Base-by-base conservation (phyloP, 73 alveolate species). In the Paramecium caudatum region DNA sequence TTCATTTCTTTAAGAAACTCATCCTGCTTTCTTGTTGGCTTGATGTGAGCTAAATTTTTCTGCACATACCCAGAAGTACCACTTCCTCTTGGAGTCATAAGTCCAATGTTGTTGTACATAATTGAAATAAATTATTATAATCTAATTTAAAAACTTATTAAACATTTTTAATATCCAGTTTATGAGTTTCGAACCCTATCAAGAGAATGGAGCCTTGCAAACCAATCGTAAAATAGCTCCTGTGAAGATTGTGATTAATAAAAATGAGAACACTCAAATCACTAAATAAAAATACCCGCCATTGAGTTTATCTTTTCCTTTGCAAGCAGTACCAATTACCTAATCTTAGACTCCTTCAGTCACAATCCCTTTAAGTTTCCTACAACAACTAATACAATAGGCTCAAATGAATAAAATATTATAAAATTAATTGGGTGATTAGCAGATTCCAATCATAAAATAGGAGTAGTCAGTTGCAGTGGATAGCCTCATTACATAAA, bases 51-150 rank as follows among this genome's bases (percentile, higher is more conserved):
- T 39, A 95, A 93, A 83, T 95, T 96, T 80, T 95, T 88, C 91
- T 97, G 97, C 10, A 97, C 96, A 82, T 96, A 97, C 10, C 99
- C 99, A 90, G 97, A 95, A 36, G 99, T 97, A 3, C 99, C 99
- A 23, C 98, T 91, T n/a, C 99, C 99, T 82, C 98, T 82, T 6
- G 99, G 97, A 17, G 99, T 96, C 74, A 92, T 74, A 27, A 97
- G 84, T 61, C 99, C 99, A 39, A 97, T 97, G 30, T 98, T 98
- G 87, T 97, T 97, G 91, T 94, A 96, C 99, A 97, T 97, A 55
- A 55, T 55, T 55, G n/a, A n/a, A n/a, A n/a, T n/a, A n/a, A n/a
- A n/a, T n/a, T n/a, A n/a, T n/a, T n/a, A n/a, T n/a, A n/a, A n/a
- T n/a, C n/a, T n/a, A n/a, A n/a, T n/a, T n/a, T n/a, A n/a, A n/a